Conservation (phyloP, 140 eudicot species). For the Stevia rebaudiana region DNA sequence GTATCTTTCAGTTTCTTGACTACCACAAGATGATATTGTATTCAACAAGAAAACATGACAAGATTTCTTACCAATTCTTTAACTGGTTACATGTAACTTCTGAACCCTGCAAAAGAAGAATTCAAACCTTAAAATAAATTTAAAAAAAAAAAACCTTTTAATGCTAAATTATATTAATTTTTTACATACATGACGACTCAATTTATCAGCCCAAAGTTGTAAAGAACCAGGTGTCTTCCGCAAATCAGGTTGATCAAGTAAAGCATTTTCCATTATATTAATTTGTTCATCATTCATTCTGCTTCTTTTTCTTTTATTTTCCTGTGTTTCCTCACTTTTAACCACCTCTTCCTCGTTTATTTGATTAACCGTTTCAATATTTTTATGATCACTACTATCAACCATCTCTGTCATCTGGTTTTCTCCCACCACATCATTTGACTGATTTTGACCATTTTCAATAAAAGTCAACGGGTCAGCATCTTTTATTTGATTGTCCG, state of each 20-base stretch:
- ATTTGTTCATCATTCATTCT: constrained; percentile 60
- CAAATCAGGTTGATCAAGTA: constrained; percentile 47
- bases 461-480: no score
- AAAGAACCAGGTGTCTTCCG: constrained; percentile 40
- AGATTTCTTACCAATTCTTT: constrained; percentile 58
- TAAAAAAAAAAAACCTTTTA: neutral
- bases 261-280: constrained; percentile 50
- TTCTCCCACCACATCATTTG: neutral
- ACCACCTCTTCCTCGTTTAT: neutral
- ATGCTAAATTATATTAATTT: neutral
- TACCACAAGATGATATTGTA: neutral
- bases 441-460: neutral
- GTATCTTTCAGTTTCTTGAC: neutral
- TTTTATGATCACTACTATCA: no score
- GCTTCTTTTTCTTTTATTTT: constrained; percentile 52
- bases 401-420: no score
- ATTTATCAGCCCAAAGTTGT: constrained; percentile 51
- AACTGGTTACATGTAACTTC: constrained; percentile 60
- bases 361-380: no score
- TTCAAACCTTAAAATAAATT: neutral
- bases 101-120: constrained; percentile 53
- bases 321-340: constrained; percentile 34
- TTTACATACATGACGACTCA: constrained; percentile 49
- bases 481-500: neutral
- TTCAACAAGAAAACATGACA: neutral